Percentiles rank a stretch among this genome's conserved stretches.
phyloP scores from a whole-genome alignment of 495 filamentous ascomycete species.

The Parmelia sp. region DNA sequence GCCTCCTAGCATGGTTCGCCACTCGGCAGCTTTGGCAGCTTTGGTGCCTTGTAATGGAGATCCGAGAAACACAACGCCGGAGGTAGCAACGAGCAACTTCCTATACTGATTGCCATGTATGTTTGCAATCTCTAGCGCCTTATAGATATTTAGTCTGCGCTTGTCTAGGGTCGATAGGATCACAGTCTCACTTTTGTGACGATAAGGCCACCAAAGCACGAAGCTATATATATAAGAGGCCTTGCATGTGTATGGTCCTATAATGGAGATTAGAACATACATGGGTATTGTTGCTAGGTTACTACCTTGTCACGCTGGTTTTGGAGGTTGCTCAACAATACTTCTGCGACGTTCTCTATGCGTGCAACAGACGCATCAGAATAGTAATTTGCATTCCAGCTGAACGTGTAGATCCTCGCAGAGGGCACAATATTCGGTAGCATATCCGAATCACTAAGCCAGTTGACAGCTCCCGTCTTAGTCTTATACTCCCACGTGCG shows the following conservation, averaged over 20 bases:
- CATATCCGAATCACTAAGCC: constrained; percentile 29
- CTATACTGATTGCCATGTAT: neutral
- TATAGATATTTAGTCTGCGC: neutral
- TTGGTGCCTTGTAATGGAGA: neutral
- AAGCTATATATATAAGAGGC: neutral
- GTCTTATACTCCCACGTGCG: neutral
- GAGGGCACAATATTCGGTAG: constrained; percentile 23
- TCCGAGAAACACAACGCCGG: neutral
- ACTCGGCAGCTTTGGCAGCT: neutral
- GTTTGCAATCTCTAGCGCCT: neutral
- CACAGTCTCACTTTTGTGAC: neutral
- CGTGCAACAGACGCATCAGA: neutral
- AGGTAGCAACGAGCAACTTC: neutral
- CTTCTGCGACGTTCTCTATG: neutral
- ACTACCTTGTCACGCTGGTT: neutral
- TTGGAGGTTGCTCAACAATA: neutral
- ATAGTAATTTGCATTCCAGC: constrained; percentile 25
- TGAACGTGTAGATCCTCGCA: constrained; percentile 29
- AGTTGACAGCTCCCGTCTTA: constrained; percentile 18
- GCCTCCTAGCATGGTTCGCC: neutral
- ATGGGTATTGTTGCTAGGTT: neutral
- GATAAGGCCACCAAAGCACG: neutral
- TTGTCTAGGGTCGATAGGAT: neutral
- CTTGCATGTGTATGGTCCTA: neutral
- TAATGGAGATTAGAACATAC: neutral